Percentiles rank a stretch among this genome's conserved stretches.
Conservation (phyloP, 2,329 filamentous ascomycete genomes). For the Pseudogymnoascus sp. region DNA sequence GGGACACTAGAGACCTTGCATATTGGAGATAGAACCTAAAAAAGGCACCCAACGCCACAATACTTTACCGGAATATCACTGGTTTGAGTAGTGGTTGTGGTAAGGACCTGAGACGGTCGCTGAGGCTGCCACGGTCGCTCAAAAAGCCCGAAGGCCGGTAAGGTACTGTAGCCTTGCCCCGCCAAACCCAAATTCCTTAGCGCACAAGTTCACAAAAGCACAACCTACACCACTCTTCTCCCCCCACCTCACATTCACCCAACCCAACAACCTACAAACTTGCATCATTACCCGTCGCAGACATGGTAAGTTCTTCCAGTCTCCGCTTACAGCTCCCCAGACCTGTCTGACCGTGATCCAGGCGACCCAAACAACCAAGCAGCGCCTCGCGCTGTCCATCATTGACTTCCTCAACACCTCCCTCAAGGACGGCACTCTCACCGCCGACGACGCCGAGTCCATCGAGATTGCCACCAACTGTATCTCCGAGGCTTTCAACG, state of each 20-base stretch:
- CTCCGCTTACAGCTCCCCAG: background rate
- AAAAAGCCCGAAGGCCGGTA: no score
- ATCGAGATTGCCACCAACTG: conserved; percentile 92
- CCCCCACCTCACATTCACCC: background rate
- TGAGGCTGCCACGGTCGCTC: no score
- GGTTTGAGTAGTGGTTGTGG: no score
- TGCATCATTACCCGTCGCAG: conserved; percentile 8
- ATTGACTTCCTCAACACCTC: conserved; percentile 89
- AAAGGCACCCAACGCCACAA: background rate
- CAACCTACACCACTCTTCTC: background rate
- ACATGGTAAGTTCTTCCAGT: conserved; percentile 12
- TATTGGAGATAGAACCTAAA: background rate
- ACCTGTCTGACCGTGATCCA: background rate
- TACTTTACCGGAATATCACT: no score
- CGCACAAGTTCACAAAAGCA: conserved; percentile 4
- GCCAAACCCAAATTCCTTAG: conserved; percentile 6
- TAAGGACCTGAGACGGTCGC: no score
- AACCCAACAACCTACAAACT: background rate
- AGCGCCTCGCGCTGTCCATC: conserved; percentile 94
- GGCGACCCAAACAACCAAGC: conserved; percentile 31
- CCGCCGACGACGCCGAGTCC: conserved; percentile 81
- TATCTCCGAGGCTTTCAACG: conserved; percentile 91
- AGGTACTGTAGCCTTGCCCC: conserved; percentile 7
- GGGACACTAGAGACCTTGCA: no score
- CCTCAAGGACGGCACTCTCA: conserved; percentile 78